Evolutionary conservation across 1,284 basidiomycete genomes (phyloP), one percentile per base, ranked within the genome.

Genomic region (Ganoderma boninense): DNA sequence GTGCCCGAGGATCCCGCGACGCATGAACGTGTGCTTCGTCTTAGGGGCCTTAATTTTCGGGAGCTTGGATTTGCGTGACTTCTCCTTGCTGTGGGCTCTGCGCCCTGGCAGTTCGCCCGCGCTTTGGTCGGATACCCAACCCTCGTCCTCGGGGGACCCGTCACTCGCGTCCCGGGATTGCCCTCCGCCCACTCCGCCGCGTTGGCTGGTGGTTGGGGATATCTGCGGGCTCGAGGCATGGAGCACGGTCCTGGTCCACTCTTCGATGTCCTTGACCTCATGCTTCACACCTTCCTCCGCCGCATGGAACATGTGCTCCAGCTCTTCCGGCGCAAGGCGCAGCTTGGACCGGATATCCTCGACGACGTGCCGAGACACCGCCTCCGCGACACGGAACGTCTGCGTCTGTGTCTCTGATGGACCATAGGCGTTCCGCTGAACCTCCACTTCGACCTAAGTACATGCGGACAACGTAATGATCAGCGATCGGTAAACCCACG

Each of bases 401-500:
- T 75, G 69, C 4, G 74, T 74, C 56, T 75, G 74, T 18, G 71
- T 74, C 57, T 80, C 77, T 26, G 79, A 71, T 6, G 81, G 80
- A 4, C 75, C 79, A 65, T 75, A 82, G 10, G 77, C 81, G 69
- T 91, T 87, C 11, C 83, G 80, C 69, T 89, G 84, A 38, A 92
- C 88, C 74, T 91, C 88, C 6, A 91, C 89, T 67, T 90, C 86
- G 63, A 91, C 88, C 88, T 91, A 65, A 4, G 40, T 2, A 4
- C 23, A 44, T 5, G 14, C 18, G 56, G 42, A 42, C 16, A 18
- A 35, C 63, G 38, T 54, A 60, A 63, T 29, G 43, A 62, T 67
- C 46, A 70, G 66, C 67, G 61, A 13, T 40, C 40, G 60, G 66
- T 26, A 52, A 60, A 60, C 49, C 49, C n/a, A n/a, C 62, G 23